Evolutionary conservation across 257 asterid species (phyloP), one percentile per base, ranked within the genome.

Genomic region (Ligustrum vulgare): DNA sequence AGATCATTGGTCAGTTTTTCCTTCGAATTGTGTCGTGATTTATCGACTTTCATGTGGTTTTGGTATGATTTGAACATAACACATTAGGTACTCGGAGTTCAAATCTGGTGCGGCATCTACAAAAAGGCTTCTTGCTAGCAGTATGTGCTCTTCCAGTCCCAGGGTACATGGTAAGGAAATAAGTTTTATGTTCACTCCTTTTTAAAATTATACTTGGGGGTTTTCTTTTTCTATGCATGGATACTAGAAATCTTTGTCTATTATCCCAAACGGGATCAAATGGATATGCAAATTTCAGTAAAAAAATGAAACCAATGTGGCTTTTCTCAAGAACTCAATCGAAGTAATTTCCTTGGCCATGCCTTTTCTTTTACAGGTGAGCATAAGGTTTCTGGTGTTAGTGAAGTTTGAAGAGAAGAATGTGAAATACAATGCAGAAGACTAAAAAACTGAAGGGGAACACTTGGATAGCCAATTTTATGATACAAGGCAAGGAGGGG

Each of bases 91-190:
- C 91, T 8, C 88, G 92, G 0, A 93, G 90, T 60, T 93, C 96
- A 9, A 93, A 91, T 67, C 77, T 95, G 31, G 7, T 90, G 90
- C 76, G 98, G 86, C 98, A 93, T 74, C 78, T 91, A 81, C 89
- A 93, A 41, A 86, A 85, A 71, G 96, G 99, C 13, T 91, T 95
- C 84, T 71, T 95, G 79, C 99, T 96, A 3, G 81, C 96, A 0
- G 73, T 77, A 2, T 91, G 98, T 70, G 76, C 75, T 18, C 86
- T 95, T 43, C 97, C 99, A 2, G 97, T 84, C 13, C 91, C 94
- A 0, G 98, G 97, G 16, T 95, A 91, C 79, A 93, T 93, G 98
- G 98, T 91, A 81, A 33, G 84, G 41, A 15, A 11, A 12, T 6
- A 0, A 31, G 12, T 71, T 12, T n/a, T 20, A 10, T 22, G 32